Percentiles rank a stretch among this genome's conserved stretches.
Conservation (phyloP, 1,284 basidiomycete species). For the Polyporus tsugae region DNA sequence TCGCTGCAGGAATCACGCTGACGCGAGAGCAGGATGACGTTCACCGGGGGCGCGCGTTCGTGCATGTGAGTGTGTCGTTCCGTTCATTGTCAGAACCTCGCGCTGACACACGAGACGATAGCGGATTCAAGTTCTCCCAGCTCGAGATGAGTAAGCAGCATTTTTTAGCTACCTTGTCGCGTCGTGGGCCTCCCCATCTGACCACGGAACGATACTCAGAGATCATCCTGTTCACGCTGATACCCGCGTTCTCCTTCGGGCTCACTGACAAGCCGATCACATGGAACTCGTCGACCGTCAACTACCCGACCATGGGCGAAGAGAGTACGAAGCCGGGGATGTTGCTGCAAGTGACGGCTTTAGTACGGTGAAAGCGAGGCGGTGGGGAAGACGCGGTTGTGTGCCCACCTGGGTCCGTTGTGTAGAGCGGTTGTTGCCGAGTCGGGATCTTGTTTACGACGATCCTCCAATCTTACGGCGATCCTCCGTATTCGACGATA, state of each 20-base stretch:
- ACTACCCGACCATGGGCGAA: slow-evolving; percentile 35
- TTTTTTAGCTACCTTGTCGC: background rate
- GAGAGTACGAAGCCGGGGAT: slow-evolving; percentile 31
- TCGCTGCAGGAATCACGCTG: background rate
- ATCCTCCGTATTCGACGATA: background rate
- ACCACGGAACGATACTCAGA: slow-evolving; percentile 5
- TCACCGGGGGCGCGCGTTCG: background rate
- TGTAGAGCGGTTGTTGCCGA: background rate
- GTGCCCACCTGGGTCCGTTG: background rate
- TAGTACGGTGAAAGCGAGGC: background rate
- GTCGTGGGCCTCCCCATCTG: background rate
- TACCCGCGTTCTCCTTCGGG: slow-evolving; percentile 22
- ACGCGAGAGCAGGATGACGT: slow-evolving; percentile 2
- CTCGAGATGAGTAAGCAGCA: slow-evolving; percentile 10
- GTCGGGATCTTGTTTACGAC: background rate
- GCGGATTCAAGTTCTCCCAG: slow-evolving; percentile 14
- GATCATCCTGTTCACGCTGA: slow-evolving; percentile 22
- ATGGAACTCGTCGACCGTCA: slow-evolving; percentile 33
- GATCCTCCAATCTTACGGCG: background rate
- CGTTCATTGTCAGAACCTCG: background rate
- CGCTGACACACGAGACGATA: background rate
- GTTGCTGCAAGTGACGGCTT: slow-evolving; percentile 25
- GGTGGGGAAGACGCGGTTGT: background rate
- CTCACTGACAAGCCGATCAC: slow-evolving; percentile 27
- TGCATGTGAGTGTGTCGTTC: slow-evolving; percentile 5